A percentile compares a stretch with the other conserved stretches of the same genome.
Conservation (phyloP, 371 early-diverging fungal genomes). For the Apophysomyces trapeziformis region DNA sequence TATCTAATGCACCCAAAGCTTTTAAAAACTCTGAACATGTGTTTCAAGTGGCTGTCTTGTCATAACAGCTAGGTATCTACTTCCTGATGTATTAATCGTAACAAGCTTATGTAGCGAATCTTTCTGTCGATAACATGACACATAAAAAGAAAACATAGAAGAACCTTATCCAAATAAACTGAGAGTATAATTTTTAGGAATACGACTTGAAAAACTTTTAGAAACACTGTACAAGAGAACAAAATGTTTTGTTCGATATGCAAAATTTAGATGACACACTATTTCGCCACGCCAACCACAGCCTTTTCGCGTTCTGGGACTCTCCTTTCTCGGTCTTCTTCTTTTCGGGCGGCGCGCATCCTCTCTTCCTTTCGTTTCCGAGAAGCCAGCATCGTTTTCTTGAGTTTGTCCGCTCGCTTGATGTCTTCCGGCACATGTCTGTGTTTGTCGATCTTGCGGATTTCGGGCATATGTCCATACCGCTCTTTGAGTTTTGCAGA, state of each 20-base stretch:
- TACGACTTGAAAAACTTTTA: neutral
- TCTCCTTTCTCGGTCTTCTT: slow-evolving; percentile 63
- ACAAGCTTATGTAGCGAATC: no score
- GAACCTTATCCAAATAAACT: no score
- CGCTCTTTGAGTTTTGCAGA: slow-evolving; percentile 90
- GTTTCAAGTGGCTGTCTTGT: no score
- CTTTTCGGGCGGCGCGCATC: slow-evolving; percentile 75
- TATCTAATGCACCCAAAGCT: no score
- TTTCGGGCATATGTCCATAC: slow-evolving; percentile 92
- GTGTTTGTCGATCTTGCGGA: slow-evolving; percentile 87
- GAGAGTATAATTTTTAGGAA: no score
- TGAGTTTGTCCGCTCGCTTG: slow-evolving; percentile 75
- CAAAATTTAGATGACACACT: slow-evolving; percentile 15
- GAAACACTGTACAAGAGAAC: neutral
- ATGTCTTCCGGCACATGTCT: slow-evolving; percentile 87
- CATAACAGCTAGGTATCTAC: no score
- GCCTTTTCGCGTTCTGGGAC: slow-evolving; percentile 83
- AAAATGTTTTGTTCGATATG: neutral
- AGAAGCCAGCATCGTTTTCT: slow-evolving; percentile 81
- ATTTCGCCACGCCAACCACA: slow-evolving; percentile 78
- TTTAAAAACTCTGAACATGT: no score
- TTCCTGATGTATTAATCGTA: no score
- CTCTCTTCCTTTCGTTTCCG: slow-evolving; percentile 86
- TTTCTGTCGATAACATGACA: neutral
- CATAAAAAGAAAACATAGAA: no score